These are phyloP conservation scores for Beauveria scarabaeidicola DNA, from an alignment of 2,329 filamentous ascomycete species.

Conservation along the genomic window DNA sequence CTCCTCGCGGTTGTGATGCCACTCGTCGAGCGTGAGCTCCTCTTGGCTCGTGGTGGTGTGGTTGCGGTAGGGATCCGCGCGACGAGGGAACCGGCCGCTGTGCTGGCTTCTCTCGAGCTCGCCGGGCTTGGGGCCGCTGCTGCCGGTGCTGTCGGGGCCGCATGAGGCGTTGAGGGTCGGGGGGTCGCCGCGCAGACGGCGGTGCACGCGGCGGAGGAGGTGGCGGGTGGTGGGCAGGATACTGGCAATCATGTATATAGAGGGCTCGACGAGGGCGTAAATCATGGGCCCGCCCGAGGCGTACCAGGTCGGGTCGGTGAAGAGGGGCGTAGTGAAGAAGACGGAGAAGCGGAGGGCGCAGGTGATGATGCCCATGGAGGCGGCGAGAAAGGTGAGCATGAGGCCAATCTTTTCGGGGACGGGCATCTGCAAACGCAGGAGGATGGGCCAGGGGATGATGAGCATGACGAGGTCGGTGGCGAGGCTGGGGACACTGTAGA, in stretches of 20 bases:
- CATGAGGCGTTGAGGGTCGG: neutral
- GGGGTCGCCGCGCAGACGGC: neutral
- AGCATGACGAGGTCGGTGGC: slow-evolving; percentile 12
- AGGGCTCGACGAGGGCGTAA: slow-evolving; percentile 13
- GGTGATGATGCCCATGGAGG: slow-evolving; percentile 12
- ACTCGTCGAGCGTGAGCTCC: slow-evolving; percentile 10
- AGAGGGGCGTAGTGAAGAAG: slow-evolving; percentile 12
- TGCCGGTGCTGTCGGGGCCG: neutral
- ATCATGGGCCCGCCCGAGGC: slow-evolving; percentile 13
- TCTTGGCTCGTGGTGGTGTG: slow-evolving; percentile 6
- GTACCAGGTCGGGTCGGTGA: slow-evolving; percentile 13
- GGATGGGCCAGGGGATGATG: slow-evolving; percentile 12
- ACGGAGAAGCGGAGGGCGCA: slow-evolving; percentile 12
- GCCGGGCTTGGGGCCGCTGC: neutral
- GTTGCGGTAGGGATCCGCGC: neutral
- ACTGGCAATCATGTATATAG: slow-evolving; percentile 13
- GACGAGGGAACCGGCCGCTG: neutral
- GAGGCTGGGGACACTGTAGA: slow-evolving; percentile 13
- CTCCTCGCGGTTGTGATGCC: neutral
- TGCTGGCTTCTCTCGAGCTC: neutral
- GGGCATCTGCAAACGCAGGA: slow-evolving; percentile 11
- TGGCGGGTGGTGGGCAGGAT: slow-evolving; percentile 12
- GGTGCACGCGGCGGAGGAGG: slow-evolving; percentile 5
- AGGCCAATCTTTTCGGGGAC: slow-evolving; percentile 9
- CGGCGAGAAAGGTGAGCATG: slow-evolving; percentile 11